These are phyloP conservation scores for Dactylonectria estremocensis DNA, from an alignment of 2,329 filamentous ascomycete species.

Conservation along the genomic window DNA sequence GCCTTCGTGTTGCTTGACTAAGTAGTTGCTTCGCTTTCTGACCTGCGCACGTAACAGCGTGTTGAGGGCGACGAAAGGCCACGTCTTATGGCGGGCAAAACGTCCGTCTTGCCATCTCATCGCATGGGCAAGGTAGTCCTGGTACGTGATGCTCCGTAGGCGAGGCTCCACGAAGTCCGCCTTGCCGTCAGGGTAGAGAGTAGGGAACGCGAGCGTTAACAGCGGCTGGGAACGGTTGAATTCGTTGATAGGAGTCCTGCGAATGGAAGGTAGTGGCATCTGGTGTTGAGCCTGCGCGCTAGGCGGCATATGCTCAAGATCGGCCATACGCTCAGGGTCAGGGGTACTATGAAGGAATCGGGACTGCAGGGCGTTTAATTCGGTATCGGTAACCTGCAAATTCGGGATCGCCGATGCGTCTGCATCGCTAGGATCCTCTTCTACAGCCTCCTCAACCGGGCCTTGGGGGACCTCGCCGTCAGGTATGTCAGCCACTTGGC, in stretches of 20 bases:
- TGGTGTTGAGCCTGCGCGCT: slow-evolving; percentile 1
- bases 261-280: background rate
- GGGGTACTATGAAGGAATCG: slow-evolving; percentile 15
- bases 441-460: slow-evolving; percentile 2
- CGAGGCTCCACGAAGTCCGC: slow-evolving; percentile 5
- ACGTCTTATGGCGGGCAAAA: background rate
- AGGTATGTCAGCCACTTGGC: slow-evolving; percentile 17
- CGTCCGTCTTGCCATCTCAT: background rate
- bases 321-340: slow-evolving; percentile 9
- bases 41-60: slow-evolving; percentile 7
- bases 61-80: slow-evolving; percentile 9
- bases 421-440: slow-evolving; percentile 4
- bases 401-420: slow-evolving; percentile 6
- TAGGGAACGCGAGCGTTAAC: slow-evolving; percentile 12
- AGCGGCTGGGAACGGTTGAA: slow-evolving; percentile 17
- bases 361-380: slow-evolving; percentile 16
- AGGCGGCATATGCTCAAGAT: slow-evolving; percentile 16
- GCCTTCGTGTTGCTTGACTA: background rate
- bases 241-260: slow-evolving; percentile 6
- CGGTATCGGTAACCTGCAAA: slow-evolving; percentile 12
- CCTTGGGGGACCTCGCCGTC: slow-evolving; percentile 2
- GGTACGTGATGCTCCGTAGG: background rate
- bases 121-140: background rate
- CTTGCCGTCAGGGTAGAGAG: slow-evolving; percentile 15
- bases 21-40: background rate